Evolutionary conservation across 2,329 filamentous ascomycete genomes (phyloP), one percentile per base, ranked within the genome.

Genomic region (Xylaria sp.): DNA sequence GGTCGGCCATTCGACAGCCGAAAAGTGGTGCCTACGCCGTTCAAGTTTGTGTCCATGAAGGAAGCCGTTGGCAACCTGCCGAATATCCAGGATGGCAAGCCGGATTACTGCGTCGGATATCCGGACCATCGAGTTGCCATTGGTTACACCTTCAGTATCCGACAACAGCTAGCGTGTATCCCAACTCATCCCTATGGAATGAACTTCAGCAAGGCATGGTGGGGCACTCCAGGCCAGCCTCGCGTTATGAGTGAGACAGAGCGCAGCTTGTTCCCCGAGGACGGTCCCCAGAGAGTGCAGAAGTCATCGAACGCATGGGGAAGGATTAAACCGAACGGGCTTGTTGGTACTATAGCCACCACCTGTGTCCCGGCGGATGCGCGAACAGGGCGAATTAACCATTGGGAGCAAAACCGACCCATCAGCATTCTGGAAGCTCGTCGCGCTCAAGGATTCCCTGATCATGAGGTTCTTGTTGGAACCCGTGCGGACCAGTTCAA

Each of bases 401-500:
- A 94, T 69, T 92, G 87, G 84, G 69, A 76, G 0, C 80, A 92
- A 63, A 75, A 81, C 16, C 79, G 91, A 0, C 72, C 80, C 0
- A 66, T 90, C 0, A 86, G 81, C 0, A 71, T 93, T 2, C 78
- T 87, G 75, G 91, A 94, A 71, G 82, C 79, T 0, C 75, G 87
- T 1, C 77, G 88, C 1, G 87, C 85, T 0, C 90, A 94, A 70
- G 87, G 88, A 0, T 85, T 89, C 47, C 83, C 79, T 0, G 88
- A 93, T 58, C 64, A 85, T 4, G 90, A 93, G 59, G 80, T 92
- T 0, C 71, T 95, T 0, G 71, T 92, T 0, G 90, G 90, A 0
- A 67, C 57, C 0, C 71, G 79, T 0, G 8, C 44, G 0, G 75
- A 85, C 1, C 86, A 90, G 68, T 86, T 83, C 75, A 82, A 79